Evolutionary conservation across 495 filamentous ascomycete genomes (phyloP).

Genomic region (Acidomyces sp.): DNA sequence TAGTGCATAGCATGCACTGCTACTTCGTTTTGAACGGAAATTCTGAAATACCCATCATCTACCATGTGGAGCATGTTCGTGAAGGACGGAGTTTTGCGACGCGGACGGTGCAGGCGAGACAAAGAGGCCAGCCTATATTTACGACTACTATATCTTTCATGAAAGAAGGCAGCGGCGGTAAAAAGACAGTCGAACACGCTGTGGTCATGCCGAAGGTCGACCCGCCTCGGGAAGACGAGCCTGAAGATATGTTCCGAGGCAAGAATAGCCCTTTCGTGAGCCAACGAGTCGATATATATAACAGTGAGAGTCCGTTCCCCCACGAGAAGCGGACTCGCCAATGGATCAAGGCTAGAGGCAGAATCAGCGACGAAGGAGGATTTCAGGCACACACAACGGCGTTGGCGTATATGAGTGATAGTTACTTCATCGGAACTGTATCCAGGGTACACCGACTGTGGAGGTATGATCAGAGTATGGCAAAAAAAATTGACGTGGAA

Average conservation of each 20-base stretch:
- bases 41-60: conserved; percentile 71
- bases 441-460: conserved; percentile 60
- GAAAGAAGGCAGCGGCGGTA: conserved; percentile 52
- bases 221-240: conserved; percentile 19
- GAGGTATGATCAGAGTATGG: conserved; percentile 36
- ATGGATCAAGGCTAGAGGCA: conserved; percentile 66
- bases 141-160: conserved; percentile 87
- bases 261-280: conserved; percentile 45
- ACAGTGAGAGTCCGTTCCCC: conserved; percentile 35
- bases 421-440: conserved; percentile 84
- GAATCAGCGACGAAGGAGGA: conserved; percentile 58
- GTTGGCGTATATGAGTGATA: conserved; percentile 84
- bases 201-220: conserved; percentile 42
- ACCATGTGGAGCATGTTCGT: conserved; percentile 82
- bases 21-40: conserved; percentile 93
- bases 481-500: conserved; percentile 21
- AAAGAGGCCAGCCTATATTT: conserved; percentile 82
- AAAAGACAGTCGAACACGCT: conserved; percentile 47
- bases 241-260: conserved; percentile 7
- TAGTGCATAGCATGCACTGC: conserved; percentile 92
- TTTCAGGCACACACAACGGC: conserved; percentile 68
- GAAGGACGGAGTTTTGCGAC: conserved; percentile 85
- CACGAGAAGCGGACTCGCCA: conserved; percentile 58
- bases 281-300: conserved; percentile 39
- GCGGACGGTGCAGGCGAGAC: conserved; percentile 86